Base-by-base conservation (phyloP, 2,329 filamentous ascomycete species). In the Juglanconis sp. region DNA sequence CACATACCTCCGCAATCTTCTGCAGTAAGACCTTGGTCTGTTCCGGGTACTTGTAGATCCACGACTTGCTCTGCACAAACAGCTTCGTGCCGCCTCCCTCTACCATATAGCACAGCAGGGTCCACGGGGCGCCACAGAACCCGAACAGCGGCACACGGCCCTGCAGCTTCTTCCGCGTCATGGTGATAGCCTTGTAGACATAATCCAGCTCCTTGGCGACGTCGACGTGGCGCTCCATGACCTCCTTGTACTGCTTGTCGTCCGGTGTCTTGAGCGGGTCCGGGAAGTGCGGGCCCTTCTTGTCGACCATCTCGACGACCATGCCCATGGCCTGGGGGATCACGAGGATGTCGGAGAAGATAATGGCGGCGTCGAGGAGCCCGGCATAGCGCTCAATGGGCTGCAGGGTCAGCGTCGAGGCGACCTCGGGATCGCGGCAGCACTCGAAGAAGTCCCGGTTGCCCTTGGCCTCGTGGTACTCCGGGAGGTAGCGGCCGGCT, bases 241-340 rank as follows among this genome's bases (percentile, higher is more conserved):
- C 82, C 71, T 89, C 80, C 65, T 80, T 80, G 77, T 96, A 98
- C 76, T 98, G 93, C 64, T 83, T 84, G 72, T 97, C 93, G 55
- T 88, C 82, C 3, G 95, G 94, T 44, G 84, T 87, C 71, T 84
- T 81, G 62, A 99, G 81, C 13, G 95, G 95, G 51, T 89, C 79
- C 0, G 95, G 95, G 74, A 99, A 99, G 73, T 96, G 91, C 10
- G 95, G 95, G 0, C 95, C 95, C 75, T 65, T 96, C 78, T 95
- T 96, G 74, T 97, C 93, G 10, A 98, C 83, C 95, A 99, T 99
- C 74, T 98, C 90, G 34, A 99, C 95, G n/a, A 83, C 82, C 95
- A 99, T 99, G 1, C 95, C 95, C 86, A 99, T 91, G 36, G 95
- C 95, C 78, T 99, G 95, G 0, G 95, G 95, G 64, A 99, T 93